These are phyloP conservation scores for Symbiodinium pilosum DNA, from an alignment of 73 alveolate genomes.

Conservation along the genomic window DNA sequence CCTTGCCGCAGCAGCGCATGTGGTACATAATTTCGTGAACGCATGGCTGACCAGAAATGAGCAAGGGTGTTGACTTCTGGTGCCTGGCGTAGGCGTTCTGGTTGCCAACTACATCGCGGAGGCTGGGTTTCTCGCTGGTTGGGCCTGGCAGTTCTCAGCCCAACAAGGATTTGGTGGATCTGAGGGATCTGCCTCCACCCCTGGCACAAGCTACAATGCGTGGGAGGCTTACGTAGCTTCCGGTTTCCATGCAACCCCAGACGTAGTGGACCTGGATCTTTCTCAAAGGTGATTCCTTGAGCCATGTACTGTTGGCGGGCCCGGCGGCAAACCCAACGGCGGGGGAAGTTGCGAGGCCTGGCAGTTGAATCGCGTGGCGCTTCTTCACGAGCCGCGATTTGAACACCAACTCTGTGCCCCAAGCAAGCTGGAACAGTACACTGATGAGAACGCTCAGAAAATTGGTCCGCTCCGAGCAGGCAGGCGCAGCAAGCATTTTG, in stretches of 20 bases:
- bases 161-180: slow-evolving; percentile 35
- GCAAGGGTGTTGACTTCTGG: too few species aligned
- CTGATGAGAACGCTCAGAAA: too few species aligned
- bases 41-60: too few species aligned
- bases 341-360: neutral
- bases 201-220: slow-evolving; percentile 38
- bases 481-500: neutral
- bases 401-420: too few species aligned
- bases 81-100: neutral
- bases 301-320: neutral
- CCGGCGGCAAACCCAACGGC: neutral
- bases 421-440: too few species aligned
- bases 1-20: too few species aligned
- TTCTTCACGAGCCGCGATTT: too few species aligned
- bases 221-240: neutral
- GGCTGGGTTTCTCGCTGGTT: neutral
- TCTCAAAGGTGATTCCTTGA: neutral
- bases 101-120: neutral
- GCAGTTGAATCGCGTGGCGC: neutral
- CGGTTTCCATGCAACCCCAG: neutral
- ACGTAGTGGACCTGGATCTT: too few species aligned
- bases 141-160: too few species aligned
- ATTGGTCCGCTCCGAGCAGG: too few species aligned
- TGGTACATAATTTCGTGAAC: too few species aligned
- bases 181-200: slow-evolving; percentile 41